Percentiles rank a stretch among this genome's conserved stretches.
These are phyloP conservation scores for Ceratocystis variospora DNA, from an alignment of 2,329 filamentous ascomycete genomes.

Conservation along the genomic window DNA sequence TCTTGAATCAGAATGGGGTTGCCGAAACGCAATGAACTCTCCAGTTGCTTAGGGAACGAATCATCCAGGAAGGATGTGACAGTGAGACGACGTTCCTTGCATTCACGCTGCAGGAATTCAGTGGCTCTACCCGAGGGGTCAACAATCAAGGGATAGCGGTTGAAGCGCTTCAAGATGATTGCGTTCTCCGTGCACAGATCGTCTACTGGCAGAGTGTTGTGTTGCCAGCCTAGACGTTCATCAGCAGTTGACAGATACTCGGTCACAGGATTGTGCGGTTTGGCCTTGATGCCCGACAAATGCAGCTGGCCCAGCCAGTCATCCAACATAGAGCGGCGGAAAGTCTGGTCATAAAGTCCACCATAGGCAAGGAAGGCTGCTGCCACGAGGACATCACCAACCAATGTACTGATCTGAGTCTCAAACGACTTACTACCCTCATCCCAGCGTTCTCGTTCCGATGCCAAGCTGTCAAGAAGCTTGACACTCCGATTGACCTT, in stretches of 20 bases:
- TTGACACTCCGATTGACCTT: slow-evolving; percentile 96
- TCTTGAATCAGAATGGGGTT: slow-evolving; percentile 98
- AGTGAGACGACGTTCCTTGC: slow-evolving; percentile 81
- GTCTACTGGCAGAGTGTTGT: slow-evolving; percentile 83
- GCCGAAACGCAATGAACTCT: slow-evolving; percentile 91
- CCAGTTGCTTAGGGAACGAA: slow-evolving; percentile 93
- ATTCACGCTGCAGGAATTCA: slow-evolving; percentile 90
- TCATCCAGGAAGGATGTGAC: slow-evolving; percentile 97
- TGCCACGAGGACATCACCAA: slow-evolving; percentile 91
- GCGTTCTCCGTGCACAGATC: slow-evolving; percentile 98
- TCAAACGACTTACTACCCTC: slow-evolving; percentile 96
- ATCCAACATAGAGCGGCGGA: slow-evolving; percentile 93
- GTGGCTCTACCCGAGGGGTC: slow-evolving; percentile 90
- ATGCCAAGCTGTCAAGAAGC: slow-evolving; percentile 85
- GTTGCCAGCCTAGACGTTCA: slow-evolving; percentile 88
- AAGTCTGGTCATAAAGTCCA: slow-evolving; percentile 94
- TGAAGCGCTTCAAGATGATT: slow-evolving; percentile 94
- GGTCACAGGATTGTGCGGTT: slow-evolving; percentile 83
- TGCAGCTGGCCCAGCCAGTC: slow-evolving; percentile 93
- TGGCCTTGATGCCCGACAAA: slow-evolving; percentile 85
- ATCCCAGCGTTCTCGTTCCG: slow-evolving; percentile 87
- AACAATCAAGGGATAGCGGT: slow-evolving; percentile 94
- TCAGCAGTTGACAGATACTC: slow-evolving; percentile 96
- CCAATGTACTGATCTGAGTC: slow-evolving; percentile 89
- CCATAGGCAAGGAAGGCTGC: slow-evolving; percentile 94